Percentiles rank a stretch among this genome's conserved stretches.
Evolutionary conservation across 2,329 filamentous ascomycete species (phyloP).

Genomic region (Juglanconis oblonga): DNA sequence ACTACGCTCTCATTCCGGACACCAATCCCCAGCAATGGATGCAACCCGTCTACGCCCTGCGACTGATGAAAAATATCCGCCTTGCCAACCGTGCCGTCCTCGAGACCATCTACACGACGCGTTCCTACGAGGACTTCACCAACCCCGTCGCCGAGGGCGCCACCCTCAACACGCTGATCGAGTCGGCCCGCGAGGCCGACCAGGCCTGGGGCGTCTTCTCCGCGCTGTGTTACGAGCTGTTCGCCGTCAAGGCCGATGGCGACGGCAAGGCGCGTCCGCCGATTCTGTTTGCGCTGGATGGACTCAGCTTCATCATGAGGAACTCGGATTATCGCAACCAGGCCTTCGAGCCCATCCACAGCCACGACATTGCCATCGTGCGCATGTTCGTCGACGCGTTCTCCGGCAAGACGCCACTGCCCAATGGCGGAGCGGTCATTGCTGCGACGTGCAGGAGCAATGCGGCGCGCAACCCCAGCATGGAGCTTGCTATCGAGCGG

Average conservation of each 20-base stretch:
- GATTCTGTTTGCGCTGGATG: slow-evolving; percentile 75
- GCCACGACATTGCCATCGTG: slow-evolving; percentile 78
- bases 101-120: slow-evolving; percentile 41
- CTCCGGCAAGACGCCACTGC: slow-evolving; percentile 52
- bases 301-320: slow-evolving; percentile 77
- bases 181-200: slow-evolving; percentile 71
- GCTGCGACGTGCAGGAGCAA: slow-evolving; percentile 74
- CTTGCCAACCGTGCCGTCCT: slow-evolving; percentile 71
- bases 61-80: slow-evolving; percentile 69
- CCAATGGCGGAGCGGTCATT: slow-evolving; percentile 76
- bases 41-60: slow-evolving; percentile 75
- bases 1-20: slow-evolving; percentile 69
- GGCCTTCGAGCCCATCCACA: slow-evolving; percentile 72
- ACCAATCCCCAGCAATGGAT: slow-evolving; percentile 62
- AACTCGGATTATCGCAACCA: slow-evolving; percentile 71
- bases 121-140: slow-evolving; percentile 41
- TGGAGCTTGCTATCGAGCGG: slow-evolving; percentile 66
- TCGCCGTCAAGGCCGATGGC: slow-evolving; percentile 31
- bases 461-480: slow-evolving; percentile 57
- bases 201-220: slow-evolving; percentile 77
- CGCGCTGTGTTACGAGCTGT: slow-evolving; percentile 78
- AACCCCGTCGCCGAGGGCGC: slow-evolving; percentile 54
- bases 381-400: slow-evolving; percentile 73
- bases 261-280: slow-evolving; percentile 43
- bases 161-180: slow-evolving; percentile 66